These are phyloP conservation scores for Triticum timopheevii DNA, from an alignment of 176 grass and related monocot genomes.

Conservation along the genomic window DNA sequence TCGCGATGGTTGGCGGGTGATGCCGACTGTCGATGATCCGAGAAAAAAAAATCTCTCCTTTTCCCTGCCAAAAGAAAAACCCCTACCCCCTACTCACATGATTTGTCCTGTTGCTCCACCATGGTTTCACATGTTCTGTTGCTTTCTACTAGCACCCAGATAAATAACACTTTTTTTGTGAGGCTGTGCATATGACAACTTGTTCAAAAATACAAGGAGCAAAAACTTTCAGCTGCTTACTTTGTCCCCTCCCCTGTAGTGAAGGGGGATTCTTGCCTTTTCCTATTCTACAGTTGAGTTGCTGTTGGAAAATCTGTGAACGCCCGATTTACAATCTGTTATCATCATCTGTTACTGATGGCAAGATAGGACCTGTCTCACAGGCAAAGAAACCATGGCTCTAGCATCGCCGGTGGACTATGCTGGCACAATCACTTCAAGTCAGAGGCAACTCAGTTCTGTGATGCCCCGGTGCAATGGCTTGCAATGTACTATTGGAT, in stretches of 20 bases:
- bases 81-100: neutral
- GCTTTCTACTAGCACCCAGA: neutral
- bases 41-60: neutral
- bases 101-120: neutral
- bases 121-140: neutral
- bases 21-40: neutral
- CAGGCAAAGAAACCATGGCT: constrained; percentile 46
- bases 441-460: constrained; percentile 8
- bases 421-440: constrained; percentile 25
- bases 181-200: neutral
- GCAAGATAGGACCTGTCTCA: constrained; percentile 3
- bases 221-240: neutral
- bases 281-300: neutral
- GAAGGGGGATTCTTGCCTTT: neutral
- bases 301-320: neutral
- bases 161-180: neutral
- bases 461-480: neutral
- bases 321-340: neutral
- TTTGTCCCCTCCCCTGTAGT: constrained; percentile 3
- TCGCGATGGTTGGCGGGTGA: neutral
- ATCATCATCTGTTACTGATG: constrained; percentile 12
- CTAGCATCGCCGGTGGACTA: constrained; percentile 37
- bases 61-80: neutral
- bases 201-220: neutral
- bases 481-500: neutral